Conservation (phyloP, 495 filamentous ascomycete species). For the Chaetomium tenue region DNA sequence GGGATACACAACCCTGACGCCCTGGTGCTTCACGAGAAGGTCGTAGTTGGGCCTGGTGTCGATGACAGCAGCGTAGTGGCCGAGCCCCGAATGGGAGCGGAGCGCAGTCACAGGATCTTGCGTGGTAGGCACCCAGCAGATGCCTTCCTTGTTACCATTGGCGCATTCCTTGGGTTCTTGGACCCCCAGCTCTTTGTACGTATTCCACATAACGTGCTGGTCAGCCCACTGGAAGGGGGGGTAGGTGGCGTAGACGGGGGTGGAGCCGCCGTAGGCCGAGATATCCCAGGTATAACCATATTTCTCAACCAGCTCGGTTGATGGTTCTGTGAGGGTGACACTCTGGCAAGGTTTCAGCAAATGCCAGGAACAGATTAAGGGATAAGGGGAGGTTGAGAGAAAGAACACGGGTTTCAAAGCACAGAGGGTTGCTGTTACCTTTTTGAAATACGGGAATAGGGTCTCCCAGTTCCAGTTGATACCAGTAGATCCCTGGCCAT, state of each 20-base stretch:
- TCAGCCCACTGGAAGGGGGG: constrained; percentile 31
- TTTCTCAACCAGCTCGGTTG: constrained; percentile 12
- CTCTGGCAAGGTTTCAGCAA: constrained; percentile 13
- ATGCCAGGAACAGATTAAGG: neutral
- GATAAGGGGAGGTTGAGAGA: neutral
- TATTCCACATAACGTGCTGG: constrained; percentile 3
- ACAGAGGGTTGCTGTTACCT: constrained; percentile 18
- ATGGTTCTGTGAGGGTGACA: constrained; percentile 31
- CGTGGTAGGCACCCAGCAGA: constrained; percentile 32
- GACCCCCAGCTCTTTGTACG: constrained; percentile 27
- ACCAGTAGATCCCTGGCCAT: constrained; percentile 34
- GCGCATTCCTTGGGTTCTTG: constrained; percentile 26
- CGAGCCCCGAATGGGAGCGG: constrained; percentile 41
- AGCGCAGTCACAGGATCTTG: constrained; percentile 35
- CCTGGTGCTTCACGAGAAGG: constrained; percentile 35
- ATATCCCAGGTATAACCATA: constrained; percentile 30
- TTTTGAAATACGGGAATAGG: constrained; percentile 46
- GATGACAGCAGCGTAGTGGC: constrained; percentile 36
- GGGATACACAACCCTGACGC: constrained; percentile 27
- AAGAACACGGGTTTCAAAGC: neutral
- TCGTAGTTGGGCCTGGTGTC: constrained; percentile 38
- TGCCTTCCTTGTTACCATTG: constrained; percentile 27
- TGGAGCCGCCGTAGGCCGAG: constrained; percentile 26
- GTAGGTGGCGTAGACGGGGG: constrained; percentile 25
- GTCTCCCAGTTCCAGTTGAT: constrained; percentile 39